A percentile compares a stretch with the other conserved stretches of the same genome.
Conservation (phyloP, 495 filamentous ascomycete genomes). For the Oleoguttula mirabilis region DNA sequence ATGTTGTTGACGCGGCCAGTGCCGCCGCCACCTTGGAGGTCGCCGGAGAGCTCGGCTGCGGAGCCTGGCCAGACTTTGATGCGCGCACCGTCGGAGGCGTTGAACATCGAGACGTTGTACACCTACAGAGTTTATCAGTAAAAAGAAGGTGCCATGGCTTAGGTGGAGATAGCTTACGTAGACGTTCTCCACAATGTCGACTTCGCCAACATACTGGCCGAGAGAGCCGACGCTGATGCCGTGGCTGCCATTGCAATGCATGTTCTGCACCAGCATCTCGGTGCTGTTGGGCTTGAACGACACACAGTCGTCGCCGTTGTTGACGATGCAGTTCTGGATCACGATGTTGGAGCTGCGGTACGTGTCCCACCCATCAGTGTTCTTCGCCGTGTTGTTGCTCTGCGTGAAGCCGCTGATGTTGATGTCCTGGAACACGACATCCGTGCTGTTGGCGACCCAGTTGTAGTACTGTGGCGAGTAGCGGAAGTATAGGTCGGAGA, state of each 20-base stretch:
- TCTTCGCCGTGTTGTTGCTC: constrained; percentile 47
- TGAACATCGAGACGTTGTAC: constrained; percentile 55
- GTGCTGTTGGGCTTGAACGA: constrained; percentile 68
- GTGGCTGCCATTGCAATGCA: constrained; percentile 60
- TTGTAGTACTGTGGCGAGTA: constrained; percentile 59
- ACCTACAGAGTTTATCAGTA: constrained; percentile 25
- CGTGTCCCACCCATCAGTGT: constrained; percentile 51
- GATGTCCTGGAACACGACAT: constrained; percentile 56
- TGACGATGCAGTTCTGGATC: constrained; percentile 55
- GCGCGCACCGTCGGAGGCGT: constrained; percentile 53
- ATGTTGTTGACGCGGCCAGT: constrained; percentile 41
- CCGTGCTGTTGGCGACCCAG: constrained; percentile 53
- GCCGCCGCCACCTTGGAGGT: constrained; percentile 52
- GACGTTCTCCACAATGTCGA: constrained; percentile 54
- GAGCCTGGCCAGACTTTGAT: constrained; percentile 60
- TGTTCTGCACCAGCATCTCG: constrained; percentile 58
- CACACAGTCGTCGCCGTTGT: constrained; percentile 66
- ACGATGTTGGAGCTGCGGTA: constrained; percentile 51
- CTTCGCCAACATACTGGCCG: constrained; percentile 51
- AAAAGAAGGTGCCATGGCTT: not conserved
- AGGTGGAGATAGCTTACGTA: constrained; percentile 21
- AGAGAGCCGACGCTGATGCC: constrained; percentile 61
- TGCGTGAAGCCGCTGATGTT: constrained; percentile 45
- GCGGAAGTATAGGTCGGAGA: constrained; percentile 47
- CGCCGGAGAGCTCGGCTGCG: constrained; percentile 37